Evolutionary conservation across 345 rosid genomes (phyloP).

Genomic region (Xanthoceras sorbifolium): DNA sequence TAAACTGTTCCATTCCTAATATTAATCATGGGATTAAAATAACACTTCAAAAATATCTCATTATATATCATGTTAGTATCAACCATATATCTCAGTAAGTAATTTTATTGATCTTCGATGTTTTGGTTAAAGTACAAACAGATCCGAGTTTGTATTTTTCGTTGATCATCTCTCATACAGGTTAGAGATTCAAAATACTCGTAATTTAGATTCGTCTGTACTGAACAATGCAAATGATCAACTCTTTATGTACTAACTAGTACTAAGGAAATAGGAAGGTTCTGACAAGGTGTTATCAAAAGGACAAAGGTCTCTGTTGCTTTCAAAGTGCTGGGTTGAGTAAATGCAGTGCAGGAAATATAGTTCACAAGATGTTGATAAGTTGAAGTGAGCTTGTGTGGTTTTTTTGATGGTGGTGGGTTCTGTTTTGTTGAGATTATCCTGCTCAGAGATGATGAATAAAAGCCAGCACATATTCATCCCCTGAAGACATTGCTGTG

Average conservation of each 20-base stretch:
- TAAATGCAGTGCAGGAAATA: neutral
- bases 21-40: neutral
- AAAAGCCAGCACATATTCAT: constrained; percentile 41
- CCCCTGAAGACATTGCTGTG: constrained; percentile 35
- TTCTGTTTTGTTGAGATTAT: neutral
- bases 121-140: no score
- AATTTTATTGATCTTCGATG: no score
- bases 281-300: neutral
- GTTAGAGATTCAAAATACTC: no score
- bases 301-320: neutral
- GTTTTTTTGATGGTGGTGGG: neutral
- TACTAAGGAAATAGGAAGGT: neutral
- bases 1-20: neutral
- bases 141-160: no score
- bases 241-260: no score
- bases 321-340: neutral
- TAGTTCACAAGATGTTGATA: neutral
- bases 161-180: no score
- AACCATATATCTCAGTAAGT: no score
- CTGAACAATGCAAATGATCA: no score
- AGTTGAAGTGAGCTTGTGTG: neutral
- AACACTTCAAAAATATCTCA: neutral
- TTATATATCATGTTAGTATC: no score
- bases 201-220: no score
- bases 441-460: constrained; percentile 15